These are phyloP conservation scores for Dactylellina cionopaga DNA, from an alignment of 2,329 filamentous ascomycete species.

Conservation along the genomic window DNA sequence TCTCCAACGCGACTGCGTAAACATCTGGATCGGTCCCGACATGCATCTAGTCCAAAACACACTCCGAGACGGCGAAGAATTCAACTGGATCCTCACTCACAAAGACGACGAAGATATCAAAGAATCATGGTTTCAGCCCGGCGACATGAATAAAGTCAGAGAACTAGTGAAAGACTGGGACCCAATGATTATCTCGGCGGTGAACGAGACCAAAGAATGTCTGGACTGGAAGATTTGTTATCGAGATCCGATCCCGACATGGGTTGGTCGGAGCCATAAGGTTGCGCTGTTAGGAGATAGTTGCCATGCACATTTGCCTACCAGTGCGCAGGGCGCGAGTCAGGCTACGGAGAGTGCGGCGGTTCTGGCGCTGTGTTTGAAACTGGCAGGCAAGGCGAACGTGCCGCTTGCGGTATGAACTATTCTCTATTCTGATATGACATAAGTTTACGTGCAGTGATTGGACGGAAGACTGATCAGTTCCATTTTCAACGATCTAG, in stretches of 20 bases:
- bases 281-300: conserved; percentile 67
- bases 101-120: conserved; percentile 64
- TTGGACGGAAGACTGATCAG: too few species aligned
- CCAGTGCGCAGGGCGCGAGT: conserved; percentile 66
- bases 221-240: conserved; percentile 69
- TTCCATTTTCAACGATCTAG: too few species aligned
- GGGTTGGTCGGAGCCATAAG: conserved; percentile 65
- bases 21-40: conserved; percentile 64
- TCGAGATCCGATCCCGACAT: conserved; percentile 66
- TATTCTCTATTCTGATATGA: neutral
- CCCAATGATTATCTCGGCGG: conserved; percentile 63
- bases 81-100: conserved; percentile 65
- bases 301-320: conserved; percentile 68
- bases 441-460: too few species aligned
- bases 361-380: conserved; percentile 63
- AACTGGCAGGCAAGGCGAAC: conserved; percentile 62
- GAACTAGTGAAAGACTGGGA: conserved; percentile 61
- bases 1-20: conserved; percentile 63
- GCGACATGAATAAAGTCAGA: conserved; percentile 64
- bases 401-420: conserved; percentile 59
- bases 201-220: conserved; percentile 63
- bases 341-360: conserved; percentile 68
- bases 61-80: conserved; percentile 62
- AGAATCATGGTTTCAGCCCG: conserved; percentile 65
- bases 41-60: conserved; percentile 64